Percentiles rank a stretch among this genome's conserved stretches.
These are phyloP conservation scores for Penicillium sp. DNA, from an alignment of 2,329 filamentous ascomycete genomes.

Conservation along the genomic window DNA sequence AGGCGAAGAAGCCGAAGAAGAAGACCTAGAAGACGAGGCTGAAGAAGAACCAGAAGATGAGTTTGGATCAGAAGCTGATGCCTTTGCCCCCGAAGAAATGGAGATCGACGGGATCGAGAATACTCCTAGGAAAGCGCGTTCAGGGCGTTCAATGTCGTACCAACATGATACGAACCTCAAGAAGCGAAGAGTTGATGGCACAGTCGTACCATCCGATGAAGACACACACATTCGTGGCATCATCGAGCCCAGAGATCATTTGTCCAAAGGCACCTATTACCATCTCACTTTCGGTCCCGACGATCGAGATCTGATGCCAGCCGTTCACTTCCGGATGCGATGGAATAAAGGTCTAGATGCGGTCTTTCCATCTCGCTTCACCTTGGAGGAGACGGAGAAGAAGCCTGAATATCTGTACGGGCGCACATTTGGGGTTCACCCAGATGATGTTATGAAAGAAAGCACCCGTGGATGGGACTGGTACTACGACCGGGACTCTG, in stretches of 20 bases:
- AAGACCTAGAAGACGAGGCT: slow-evolving; percentile 18
- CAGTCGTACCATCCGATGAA: slow-evolving; percentile 16
- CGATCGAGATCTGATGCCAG: slow-evolving; percentile 49
- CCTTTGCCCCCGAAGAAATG: slow-evolving; percentile 19
- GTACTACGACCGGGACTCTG: slow-evolving; percentile 49
- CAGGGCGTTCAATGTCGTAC: background rate
- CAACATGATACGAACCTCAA: slow-evolving; percentile 4
- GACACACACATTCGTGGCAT: slow-evolving; percentile 40
- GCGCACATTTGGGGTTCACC: slow-evolving; percentile 44
- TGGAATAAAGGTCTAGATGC: slow-evolving; percentile 50
- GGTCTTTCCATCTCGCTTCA: slow-evolving; percentile 50
- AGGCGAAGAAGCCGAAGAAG: slow-evolving; percentile 18
- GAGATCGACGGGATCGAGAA: slow-evolving; percentile 4
- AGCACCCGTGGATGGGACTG: slow-evolving; percentile 51
- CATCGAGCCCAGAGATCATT: slow-evolving; percentile 34
- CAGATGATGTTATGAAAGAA: slow-evolving; percentile 45
- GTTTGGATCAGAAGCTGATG: slow-evolving; percentile 21
- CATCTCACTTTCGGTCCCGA: slow-evolving; percentile 53
- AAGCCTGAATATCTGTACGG: slow-evolving; percentile 40
- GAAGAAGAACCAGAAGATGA: slow-evolving; percentile 20
- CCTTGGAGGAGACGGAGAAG: slow-evolving; percentile 29
- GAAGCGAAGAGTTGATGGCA: slow-evolving; percentile 21
- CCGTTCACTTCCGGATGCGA: slow-evolving; percentile 49
- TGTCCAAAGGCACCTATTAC: slow-evolving; percentile 46
- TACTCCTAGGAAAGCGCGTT: slow-evolving; percentile 9